Conservation (phyloP, 2,329 filamentous ascomycete genomes). For the Talaromyces islandicus region DNA sequence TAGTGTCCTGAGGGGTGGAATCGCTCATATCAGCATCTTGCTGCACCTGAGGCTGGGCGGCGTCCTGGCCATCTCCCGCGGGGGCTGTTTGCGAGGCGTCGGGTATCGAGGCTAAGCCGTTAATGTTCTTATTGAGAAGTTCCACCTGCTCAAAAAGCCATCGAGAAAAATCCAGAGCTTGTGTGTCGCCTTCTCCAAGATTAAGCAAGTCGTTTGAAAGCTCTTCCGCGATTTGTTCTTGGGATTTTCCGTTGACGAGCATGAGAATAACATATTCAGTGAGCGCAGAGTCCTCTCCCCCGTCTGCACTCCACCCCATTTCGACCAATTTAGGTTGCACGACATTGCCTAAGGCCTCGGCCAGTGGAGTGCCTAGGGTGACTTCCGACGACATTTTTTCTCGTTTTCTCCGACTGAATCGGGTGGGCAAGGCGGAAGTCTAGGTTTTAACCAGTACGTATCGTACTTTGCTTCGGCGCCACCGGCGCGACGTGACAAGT, state of each 20-base stretch:
- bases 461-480: not conserved
- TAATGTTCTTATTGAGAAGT: conserved; percentile 57
- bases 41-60: conserved; percentile 29
- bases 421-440: not conserved
- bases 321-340: conserved; percentile 91
- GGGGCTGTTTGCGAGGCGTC: conserved; percentile 24
- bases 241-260: conserved; percentile 90
- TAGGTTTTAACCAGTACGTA: not conserved
- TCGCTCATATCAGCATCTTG: conserved; percentile 72
- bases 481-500: not conserved
- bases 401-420: not conserved
- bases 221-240: conserved; percentile 82
- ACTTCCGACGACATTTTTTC: conserved; percentile 69
- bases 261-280: conserved; percentile 97
- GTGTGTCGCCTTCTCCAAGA: conserved; percentile 74
- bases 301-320: conserved; percentile 82
- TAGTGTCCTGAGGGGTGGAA: conserved; percentile 31
- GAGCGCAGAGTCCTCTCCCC: conserved; percentile 73
- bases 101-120: conserved; percentile 38
- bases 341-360: conserved; percentile 71
- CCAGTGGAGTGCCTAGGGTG: conserved; percentile 71
- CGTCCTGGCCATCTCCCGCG: conserved; percentile 30
- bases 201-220: conserved; percentile 81
- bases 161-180: conserved; percentile 73
- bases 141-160: conserved; percentile 93